Evolutionary conservation across 2,329 filamentous ascomycete species (phyloP), one percentile per base, ranked within the genome.

Genomic region (Colletotrichum sansevieriae): DNA sequence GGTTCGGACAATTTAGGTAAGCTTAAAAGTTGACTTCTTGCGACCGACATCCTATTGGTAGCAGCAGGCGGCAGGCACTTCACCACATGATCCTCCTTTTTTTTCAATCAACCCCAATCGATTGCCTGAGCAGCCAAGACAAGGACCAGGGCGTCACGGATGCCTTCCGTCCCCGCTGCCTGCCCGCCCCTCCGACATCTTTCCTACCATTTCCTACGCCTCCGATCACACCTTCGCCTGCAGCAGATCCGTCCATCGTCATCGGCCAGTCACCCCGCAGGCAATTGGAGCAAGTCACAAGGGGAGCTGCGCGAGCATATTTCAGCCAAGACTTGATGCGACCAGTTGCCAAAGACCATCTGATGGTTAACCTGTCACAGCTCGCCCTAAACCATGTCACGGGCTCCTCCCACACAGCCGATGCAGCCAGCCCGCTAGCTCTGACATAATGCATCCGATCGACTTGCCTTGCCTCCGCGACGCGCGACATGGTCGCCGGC

Each of bases 311-410:
- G 22, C 9, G 33, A 39, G 43, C 59, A 46, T 54, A 51, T 63
- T 51, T 29, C 18, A 67, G 59, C 64, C 64, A 63, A 67, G 59
- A 49, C 43, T 10, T 10, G 25, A 35, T 51, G 59, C 51, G 59
- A 57, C 59, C 51, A n/a, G 9, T 33, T 20, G 37, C 29, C 44
- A 39, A 44, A 43, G 65, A 44, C 60, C 65, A 46, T 68, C 65
- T 58, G 65, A 64, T 64, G 52, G 49, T 37, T 15, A 59, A 37
- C 65, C 60, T 58, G 52, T 68, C 52, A 58, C 65, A 58, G 65
- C 29, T 59, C 60, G 60, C 43, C 60, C 65, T 65, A 54, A 68
- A 68, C 65, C 65, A 68, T 65, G 65, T 68, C 61, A 68, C 55
- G 41, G 62, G 56, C 62, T 41, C 41, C 54, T 55, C 46, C 44